Evolutionary conservation across 2,329 filamentous ascomycete genomes (phyloP).

Genomic region (Didymella segeticola): DNA sequence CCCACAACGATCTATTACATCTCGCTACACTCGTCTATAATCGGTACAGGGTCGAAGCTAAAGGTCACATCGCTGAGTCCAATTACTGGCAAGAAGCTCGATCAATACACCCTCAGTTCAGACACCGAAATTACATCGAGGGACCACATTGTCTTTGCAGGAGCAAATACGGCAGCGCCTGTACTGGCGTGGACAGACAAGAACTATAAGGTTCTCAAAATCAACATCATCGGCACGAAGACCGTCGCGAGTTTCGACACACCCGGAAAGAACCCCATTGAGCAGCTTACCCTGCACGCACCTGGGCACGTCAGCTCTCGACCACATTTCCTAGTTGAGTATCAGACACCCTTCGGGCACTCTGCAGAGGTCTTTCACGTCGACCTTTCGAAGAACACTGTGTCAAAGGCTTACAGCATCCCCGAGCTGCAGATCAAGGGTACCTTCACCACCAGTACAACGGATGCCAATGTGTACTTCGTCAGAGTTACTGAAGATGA

Average conservation of each 20-base stretch:
- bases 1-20: constrained; percentile 76
- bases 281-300: constrained; percentile 71
- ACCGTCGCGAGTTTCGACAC: constrained; percentile 53
- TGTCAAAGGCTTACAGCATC: constrained; percentile 81
- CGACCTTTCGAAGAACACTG: constrained; percentile 70
- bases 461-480: constrained; percentile 86
- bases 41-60: constrained; percentile 71
- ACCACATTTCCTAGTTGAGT: constrained; percentile 86
- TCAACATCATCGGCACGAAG: constrained; percentile 70
- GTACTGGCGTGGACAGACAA: constrained; percentile 78
- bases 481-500: constrained; percentile 80
- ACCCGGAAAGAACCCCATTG: constrained; percentile 50
- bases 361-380: constrained; percentile 89
- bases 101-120: constrained; percentile 74
- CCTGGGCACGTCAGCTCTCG: constrained; percentile 74
- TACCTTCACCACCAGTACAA: constrained; percentile 78
- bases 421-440: constrained; percentile 74
- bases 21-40: constrained; percentile 70
- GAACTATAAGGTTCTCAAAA: constrained; percentile 66
- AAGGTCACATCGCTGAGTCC: constrained; percentile 78
- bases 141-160: constrained; percentile 75
- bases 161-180: constrained; percentile 75
- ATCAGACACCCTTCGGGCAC: constrained; percentile 71
- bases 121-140: constrained; percentile 73
- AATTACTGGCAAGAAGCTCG: constrained; percentile 72